These are phyloP conservation scores for Quercus parvula DNA, from an alignment of 306 rosid species.

Conservation along the genomic window DNA sequence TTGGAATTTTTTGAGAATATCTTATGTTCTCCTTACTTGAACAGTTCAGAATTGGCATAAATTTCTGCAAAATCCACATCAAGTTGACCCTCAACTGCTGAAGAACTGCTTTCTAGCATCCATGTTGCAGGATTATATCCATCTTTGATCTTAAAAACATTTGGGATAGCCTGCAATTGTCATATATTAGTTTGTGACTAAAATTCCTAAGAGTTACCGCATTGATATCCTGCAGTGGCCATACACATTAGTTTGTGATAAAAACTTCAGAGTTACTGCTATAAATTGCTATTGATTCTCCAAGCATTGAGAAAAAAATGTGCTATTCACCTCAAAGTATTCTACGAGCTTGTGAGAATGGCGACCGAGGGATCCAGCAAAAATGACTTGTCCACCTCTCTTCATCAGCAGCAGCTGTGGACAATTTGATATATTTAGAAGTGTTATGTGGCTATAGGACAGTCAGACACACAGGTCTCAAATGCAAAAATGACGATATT, in stretches of 20 bases:
- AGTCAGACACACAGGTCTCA: slow-evolving; percentile 14
- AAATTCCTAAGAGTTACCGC: neutral
- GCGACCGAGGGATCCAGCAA: slow-evolving; percentile 41
- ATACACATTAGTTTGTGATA: neutral
- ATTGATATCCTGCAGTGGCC: too few species aligned
- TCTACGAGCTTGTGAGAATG: slow-evolving; percentile 40
- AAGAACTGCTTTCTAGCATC: slow-evolving; percentile 46
- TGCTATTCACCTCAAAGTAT: slow-evolving; percentile 41
- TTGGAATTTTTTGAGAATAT: neutral
- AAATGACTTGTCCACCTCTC: slow-evolving; percentile 53
- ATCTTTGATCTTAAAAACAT: slow-evolving; percentile 36
- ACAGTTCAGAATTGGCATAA: slow-evolving; percentile 39
- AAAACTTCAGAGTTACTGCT: neutral
- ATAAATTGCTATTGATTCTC: neutral
- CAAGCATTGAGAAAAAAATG: neutral
- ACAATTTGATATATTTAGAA: slow-evolving; percentile 2
- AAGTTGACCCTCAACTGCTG: slow-evolving; percentile 34
- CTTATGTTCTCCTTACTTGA: slow-evolving; percentile 29
- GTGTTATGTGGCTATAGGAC: neutral
- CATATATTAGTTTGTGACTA: neutral
- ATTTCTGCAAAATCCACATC: slow-evolving; percentile 43
- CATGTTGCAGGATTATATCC: slow-evolving; percentile 50
- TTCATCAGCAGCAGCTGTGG: slow-evolving; percentile 50
- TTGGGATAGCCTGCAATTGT: slow-evolving; percentile 39
- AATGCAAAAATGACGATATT: neutral